A percentile compares a stretch with the other conserved stretches of the same genome.
These are phyloP conservation scores for Ramularia collo-cygni DNA, from an alignment of 2,329 filamentous ascomycete genomes.

Conservation along the genomic window DNA sequence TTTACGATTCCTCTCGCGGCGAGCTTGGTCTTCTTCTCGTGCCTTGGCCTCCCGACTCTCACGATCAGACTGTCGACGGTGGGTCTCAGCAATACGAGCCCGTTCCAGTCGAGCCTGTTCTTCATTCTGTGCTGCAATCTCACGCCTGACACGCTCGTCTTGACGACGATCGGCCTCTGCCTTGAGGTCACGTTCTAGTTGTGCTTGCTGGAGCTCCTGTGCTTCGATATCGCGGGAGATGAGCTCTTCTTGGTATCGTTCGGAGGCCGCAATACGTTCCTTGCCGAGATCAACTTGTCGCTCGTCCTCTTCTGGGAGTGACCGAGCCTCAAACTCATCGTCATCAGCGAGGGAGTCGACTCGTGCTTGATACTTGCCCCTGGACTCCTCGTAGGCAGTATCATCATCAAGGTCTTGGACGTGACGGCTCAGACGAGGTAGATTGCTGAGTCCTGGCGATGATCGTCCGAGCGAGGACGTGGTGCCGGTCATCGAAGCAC, in stretches of 20 bases:
- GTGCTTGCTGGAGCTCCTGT: conserved; percentile 13
- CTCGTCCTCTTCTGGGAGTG: neutral
- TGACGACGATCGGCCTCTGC: conserved; percentile 13
- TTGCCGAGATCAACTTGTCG: neutral
- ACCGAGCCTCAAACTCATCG: neutral
- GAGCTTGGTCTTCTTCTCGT: conserved; percentile 12
- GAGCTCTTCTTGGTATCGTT: conserved; percentile 2
- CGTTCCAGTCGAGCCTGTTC: conserved; percentile 2
- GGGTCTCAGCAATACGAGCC: neutral
- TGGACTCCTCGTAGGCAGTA: neutral
- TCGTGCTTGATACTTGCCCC: conserved; percentile 1
- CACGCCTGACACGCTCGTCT: conserved; percentile 2
- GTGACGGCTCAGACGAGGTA: conserved; percentile 9
- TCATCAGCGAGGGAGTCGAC: conserved; percentile 1
- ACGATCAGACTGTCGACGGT: neutral
- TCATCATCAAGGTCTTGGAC: conserved; percentile 15
- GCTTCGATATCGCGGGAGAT: neutral
- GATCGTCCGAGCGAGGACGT: conserved; percentile 6
- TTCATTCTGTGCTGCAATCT: conserved; percentile 5
- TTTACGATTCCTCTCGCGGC: conserved; percentile 7
- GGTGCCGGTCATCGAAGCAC: conserved; percentile 2
- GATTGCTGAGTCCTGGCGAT: conserved; percentile 18
- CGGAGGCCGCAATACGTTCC: neutral
- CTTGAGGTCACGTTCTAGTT: conserved; percentile 7
- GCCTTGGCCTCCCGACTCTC: neutral